Base-by-base conservation (phyloP, 2,329 filamentous ascomycete genomes). In the Aureobasidium leucospermi region DNA sequence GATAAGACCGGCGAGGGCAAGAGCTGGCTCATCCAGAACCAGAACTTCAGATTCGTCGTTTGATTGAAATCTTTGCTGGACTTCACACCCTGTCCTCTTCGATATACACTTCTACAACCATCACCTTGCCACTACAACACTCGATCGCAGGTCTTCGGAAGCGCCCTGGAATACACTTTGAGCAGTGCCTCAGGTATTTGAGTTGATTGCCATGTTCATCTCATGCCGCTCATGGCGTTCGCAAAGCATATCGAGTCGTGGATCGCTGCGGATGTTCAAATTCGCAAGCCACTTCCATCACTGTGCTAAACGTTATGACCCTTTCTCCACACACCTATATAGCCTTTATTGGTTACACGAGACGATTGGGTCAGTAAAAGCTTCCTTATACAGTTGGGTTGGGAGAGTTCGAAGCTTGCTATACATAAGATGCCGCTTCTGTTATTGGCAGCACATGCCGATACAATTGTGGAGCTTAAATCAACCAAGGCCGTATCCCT, bases 11-110 rank as follows among this genome's bases (percentile, higher is more conserved):
- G 67, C 34, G 62, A 68, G 59, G 69, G 67, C 13, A 66, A 67
- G 63, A 67, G 66, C 41, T 76, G 73, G 73, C 61, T 76, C 58
- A 71, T 76, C 53, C 73, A 75, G 65, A 73, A 65, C 47, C 74
- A 76, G 67, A 74, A 71, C 60, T 75, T 76, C 58, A 66, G 74
- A 48, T 76, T 75, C 61, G 73, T 75, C 29, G 72, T 74, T 10
- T 76, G 69, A 73, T 6, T 4, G 13, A 15, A 5, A n/a, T 11
- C 10, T 8, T 10, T 16, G 7, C 48, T 31, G 48, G 8, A 9
- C 36, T 11, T 2, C 15, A 29, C 48, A 52, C 48, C 48, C 48
- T 51, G 48, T 51, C 48, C 5, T 11, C n/a, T 31, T 31, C 36
- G 32, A 49, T 32, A 49, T 6, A 7, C 15, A 11, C 7, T 23